Percentiles rank a stretch among this genome's conserved stretches.
phyloP scores from a whole-genome alignment of 768 basidiomycete species.

The Lentinula sp. region DNA sequence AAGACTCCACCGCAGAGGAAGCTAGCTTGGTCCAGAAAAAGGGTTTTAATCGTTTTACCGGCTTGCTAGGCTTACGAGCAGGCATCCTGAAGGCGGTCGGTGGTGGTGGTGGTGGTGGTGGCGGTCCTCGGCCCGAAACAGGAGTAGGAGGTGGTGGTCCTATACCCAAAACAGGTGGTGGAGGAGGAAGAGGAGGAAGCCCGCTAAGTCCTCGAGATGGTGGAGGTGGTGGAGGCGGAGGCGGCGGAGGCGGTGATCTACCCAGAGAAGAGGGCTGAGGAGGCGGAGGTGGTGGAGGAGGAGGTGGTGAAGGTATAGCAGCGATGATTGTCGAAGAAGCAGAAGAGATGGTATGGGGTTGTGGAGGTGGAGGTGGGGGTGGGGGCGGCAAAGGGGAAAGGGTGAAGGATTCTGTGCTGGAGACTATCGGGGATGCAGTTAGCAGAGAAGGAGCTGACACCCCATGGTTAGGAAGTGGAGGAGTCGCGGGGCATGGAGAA shows the following conservation, averaged over 20 bases:
- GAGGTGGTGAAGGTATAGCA: constrained; percentile 17
- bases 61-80: not conserved
- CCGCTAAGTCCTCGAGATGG: constrained; percentile 3
- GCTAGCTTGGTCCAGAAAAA: constrained; percentile 89
- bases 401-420: constrained; percentile 14
- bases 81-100: constrained; percentile 20
- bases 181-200: constrained; percentile 18
- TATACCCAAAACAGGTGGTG: constrained; percentile 28
- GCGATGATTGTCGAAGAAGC: constrained; percentile 20
- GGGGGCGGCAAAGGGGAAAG: constrained; percentile 20
- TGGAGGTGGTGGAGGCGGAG: constrained; percentile 23
- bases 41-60: constrained; percentile 52
- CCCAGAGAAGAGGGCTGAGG: constrained; percentile 21
- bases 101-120: constrained; percentile 21
- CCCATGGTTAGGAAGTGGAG: constrained; percentile 15
- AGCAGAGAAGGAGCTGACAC: not conserved
- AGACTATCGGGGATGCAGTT: not conserved
- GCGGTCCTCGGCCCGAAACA: constrained; percentile 15
- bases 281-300: constrained; percentile 21
- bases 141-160: constrained; percentile 27
- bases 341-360: not conserved
- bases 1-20: constrained; percentile 31
- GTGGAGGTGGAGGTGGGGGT: constrained; percentile 26
- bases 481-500: constrained; percentile 18
- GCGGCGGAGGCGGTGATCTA: constrained; percentile 18